Evolutionary conservation across 1,139 yeast species (phyloP).

Genomic region (Debaryomyces subglobosus): DNA sequence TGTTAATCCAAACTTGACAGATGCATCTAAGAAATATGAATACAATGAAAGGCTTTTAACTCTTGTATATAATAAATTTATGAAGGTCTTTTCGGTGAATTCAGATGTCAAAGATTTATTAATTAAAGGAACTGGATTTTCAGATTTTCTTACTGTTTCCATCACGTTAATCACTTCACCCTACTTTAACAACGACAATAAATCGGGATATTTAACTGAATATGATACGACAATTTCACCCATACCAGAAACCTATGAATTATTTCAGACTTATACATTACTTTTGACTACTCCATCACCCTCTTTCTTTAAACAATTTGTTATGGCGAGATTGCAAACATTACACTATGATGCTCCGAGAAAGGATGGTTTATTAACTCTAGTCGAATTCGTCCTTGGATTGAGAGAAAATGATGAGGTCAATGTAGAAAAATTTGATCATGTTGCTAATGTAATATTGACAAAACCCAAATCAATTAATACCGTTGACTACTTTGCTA

Average conservation of each 20-base stretch:
- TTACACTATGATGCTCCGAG: conserved; percentile 58
- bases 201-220: conserved; percentile 15
- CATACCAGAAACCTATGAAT: conserved; percentile 61
- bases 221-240: conserved; percentile 18
- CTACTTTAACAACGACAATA: conserved; percentile 18
- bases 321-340: conserved; percentile 49
- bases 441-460: conserved; percentile 63
- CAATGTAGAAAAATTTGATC: conserved; percentile 63
- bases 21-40: conserved; percentile 7
- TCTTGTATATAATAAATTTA: conserved; percentile 38
- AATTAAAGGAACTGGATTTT: conserved; percentile 69
- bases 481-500: conserved; percentile 53
- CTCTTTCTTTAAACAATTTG: conserved; percentile 42
- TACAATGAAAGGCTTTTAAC: conserved; percentile 31
- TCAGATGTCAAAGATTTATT: conserved; percentile 61
- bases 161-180: conserved; percentile 55
- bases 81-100: conserved; percentile 34
- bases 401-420: conserved; percentile 73
- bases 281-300: conserved; percentile 49
- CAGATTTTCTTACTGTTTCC: conserved; percentile 65
- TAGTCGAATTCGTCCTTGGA: conserved; percentile 79
- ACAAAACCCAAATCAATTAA: conserved; percentile 59
- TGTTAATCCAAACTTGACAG: not conserved
- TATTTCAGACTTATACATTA: conserved; percentile 58
- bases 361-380: conserved; percentile 65